Conservation (phyloP, 768 basidiomycete genomes). For the Tricholoma bakamatsutake region DNA sequence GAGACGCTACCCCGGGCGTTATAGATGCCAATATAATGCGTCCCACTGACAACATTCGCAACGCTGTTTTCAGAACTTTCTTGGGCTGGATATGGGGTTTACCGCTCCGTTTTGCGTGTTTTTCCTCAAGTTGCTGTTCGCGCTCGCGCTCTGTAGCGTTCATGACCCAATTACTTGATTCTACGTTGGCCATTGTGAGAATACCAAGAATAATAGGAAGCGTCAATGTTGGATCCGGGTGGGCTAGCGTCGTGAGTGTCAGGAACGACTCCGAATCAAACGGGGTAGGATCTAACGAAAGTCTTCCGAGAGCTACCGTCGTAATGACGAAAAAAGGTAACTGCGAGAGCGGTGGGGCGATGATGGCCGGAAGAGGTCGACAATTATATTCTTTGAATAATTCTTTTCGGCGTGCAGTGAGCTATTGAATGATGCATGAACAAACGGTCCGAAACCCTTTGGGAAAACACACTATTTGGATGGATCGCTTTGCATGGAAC, state of each 20-base stretch:
- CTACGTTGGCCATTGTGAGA: slow-evolving; percentile 74
- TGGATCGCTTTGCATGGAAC: slow-evolving; percentile 42
- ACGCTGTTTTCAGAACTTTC: slow-evolving; percentile 43
- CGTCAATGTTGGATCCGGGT: slow-evolving; percentile 64
- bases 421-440: slow-evolving; percentile 26
- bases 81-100: slow-evolving; percentile 38
- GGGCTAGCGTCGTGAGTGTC: slow-evolving; percentile 62
- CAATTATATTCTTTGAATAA: slow-evolving; percentile 58
- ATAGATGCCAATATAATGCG: slow-evolving; percentile 64
- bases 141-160: slow-evolving; percentile 50
- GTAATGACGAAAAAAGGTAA: slow-evolving; percentile 69
- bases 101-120: slow-evolving; percentile 40
- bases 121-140: slow-evolving; percentile 39
- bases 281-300: slow-evolving; percentile 55
- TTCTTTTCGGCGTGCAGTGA: slow-evolving; percentile 49
- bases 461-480: slow-evolving; percentile 36
- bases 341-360: slow-evolving; percentile 59
- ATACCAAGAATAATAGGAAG: slow-evolving; percentile 70
- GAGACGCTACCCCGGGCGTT: slow-evolving; percentile 60
- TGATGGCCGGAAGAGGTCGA: slow-evolving; percentile 49
- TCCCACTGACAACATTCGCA: slow-evolving; percentile 54
- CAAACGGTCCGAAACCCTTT: not conserved
- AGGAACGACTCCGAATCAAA: slow-evolving; percentile 76
- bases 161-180: slow-evolving; percentile 70
- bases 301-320: slow-evolving; percentile 49